Percentiles rank a stretch among this genome's conserved stretches.
Evolutionary conservation across 768 basidiomycete genomes (phyloP).

Genomic region (Boletus coccyginus): DNA sequence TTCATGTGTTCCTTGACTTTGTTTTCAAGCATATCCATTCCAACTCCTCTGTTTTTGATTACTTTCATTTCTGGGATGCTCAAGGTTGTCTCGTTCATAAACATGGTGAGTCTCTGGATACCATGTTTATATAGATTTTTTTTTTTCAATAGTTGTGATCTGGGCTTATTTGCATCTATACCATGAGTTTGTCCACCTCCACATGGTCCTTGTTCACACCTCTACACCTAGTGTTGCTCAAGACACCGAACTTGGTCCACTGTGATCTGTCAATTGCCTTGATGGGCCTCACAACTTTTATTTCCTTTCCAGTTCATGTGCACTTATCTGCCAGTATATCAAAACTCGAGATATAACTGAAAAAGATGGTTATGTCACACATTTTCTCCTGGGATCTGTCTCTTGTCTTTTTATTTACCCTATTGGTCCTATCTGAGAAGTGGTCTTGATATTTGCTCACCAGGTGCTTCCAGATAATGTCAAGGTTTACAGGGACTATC

Average conservation of each 20-base stretch:
- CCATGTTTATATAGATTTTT: too few relatives aligned
- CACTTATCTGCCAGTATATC: neutral
- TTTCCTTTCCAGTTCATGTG: neutral
- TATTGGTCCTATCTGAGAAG: neutral
- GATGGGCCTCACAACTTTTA: slow-evolving; percentile 1
- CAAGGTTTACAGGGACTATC: too few relatives aligned
- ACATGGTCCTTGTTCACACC: neutral
- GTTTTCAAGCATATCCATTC: neutral
- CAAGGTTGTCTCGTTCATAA: neutral
- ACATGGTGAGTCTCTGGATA: too few relatives aligned
- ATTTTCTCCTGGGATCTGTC: neutral
- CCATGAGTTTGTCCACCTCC: neutral
- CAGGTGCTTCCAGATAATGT: too few relatives aligned
- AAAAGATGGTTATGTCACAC: neutral
- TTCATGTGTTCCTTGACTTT: neutral
- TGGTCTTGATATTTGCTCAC: neutral
- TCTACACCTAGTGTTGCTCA: neutral
- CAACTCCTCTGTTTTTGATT: neutral
- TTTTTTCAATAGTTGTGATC: neutral
- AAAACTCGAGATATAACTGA: neutral
- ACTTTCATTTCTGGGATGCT: neutral
- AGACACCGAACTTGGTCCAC: neutral
- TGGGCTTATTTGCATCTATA: neutral
- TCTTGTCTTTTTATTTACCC: slow-evolving; percentile 1
- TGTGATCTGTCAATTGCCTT: neutral